These are phyloP conservation scores for Stagonosporopsis tanaceti DNA, from an alignment of 2,329 filamentous ascomycete genomes.

Conservation along the genomic window DNA sequence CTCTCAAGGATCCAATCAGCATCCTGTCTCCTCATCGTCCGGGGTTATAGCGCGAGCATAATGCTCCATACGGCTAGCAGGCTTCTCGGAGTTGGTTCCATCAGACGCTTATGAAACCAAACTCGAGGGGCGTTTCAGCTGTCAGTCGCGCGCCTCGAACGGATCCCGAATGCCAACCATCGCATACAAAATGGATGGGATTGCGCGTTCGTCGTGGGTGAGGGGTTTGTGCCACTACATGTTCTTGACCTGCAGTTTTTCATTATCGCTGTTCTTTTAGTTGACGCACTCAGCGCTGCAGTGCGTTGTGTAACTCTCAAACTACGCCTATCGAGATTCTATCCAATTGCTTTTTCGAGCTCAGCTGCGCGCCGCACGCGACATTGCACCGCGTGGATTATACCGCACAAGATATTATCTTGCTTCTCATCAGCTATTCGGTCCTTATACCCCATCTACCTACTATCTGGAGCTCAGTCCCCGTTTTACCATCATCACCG, in stretches of 20 bases:
- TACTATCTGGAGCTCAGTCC: neutral
- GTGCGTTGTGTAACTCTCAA: slow-evolving; percentile 16
- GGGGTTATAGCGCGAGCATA: slow-evolving; percentile 10
- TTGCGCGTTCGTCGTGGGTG: slow-evolving; percentile 9
- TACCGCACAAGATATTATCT: slow-evolving; percentile 7
- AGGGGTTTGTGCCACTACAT: slow-evolving; percentile 13
- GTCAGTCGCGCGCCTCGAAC: slow-evolving; percentile 22
- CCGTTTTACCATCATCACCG: neutral
- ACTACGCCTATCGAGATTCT: slow-evolving; percentile 2
- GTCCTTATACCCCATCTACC: neutral
- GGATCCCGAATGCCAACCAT: slow-evolving; percentile 17
- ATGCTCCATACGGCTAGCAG: slow-evolving; percentile 12
- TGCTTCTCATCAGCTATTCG: slow-evolving; percentile 1
- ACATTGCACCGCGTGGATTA: slow-evolving; percentile 15
- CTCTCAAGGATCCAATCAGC: slow-evolving; percentile 8
- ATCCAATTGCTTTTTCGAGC: slow-evolving; percentile 18
- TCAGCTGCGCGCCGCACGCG: slow-evolving; percentile 17
- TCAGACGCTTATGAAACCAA: slow-evolving; percentile 15
- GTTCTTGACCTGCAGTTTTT: slow-evolving; percentile 4
- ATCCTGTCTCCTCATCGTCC: neutral
- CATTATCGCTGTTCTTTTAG: slow-evolving; percentile 13
- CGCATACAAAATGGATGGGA: slow-evolving; percentile 12
- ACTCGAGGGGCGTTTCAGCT: slow-evolving; percentile 17
- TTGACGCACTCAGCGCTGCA: slow-evolving; percentile 11
- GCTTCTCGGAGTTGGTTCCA: slow-evolving; percentile 13